Conservation (phyloP, 352 stramenopile species). For the Phytopythium ostracodes region DNA sequence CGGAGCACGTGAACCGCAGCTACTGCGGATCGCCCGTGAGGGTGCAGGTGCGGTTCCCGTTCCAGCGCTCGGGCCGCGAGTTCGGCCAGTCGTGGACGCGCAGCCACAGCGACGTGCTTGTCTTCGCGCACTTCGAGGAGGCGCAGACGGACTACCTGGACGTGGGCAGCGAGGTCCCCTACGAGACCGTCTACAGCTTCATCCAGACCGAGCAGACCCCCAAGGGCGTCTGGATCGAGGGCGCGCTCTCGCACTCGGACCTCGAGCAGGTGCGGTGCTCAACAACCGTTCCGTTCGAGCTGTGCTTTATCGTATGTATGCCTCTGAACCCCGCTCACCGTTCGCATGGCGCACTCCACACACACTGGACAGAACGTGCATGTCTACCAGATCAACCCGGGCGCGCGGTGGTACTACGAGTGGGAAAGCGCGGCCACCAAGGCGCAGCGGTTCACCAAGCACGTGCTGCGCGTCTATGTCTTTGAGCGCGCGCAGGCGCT, state of each 20-base stretch:
- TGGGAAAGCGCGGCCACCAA: slow-evolving; percentile 67
- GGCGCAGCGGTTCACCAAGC: slow-evolving; percentile 55
- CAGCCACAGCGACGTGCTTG: slow-evolving; percentile 19
- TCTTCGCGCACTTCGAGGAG: slow-evolving; percentile 59
- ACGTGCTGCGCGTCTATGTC: slow-evolving; percentile 55
- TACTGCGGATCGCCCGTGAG: slow-evolving; percentile 60
- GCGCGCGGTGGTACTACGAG: slow-evolving; percentile 65
- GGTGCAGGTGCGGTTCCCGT: slow-evolving; percentile 26
- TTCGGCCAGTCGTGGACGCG: slow-evolving; percentile 4
- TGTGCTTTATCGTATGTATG: too few relatives aligned
- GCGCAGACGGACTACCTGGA: slow-evolving; percentile 24
- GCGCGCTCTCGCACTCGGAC: slow-evolving; percentile 17
- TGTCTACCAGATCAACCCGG: slow-evolving; percentile 54
- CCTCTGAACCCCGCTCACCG: too few relatives aligned
- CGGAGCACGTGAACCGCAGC: slow-evolving; percentile 56
- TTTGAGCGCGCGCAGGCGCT: slow-evolving; percentile 25
- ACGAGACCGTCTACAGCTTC: slow-evolving; percentile 22
- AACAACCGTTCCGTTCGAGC: too few relatives aligned
- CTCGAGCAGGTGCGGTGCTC: slow-evolving; percentile 7
- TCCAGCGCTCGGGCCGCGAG: slow-evolving; percentile 1
- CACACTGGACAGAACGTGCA: slow-evolving; percentile 12
- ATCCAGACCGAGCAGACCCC: slow-evolving; percentile 57
- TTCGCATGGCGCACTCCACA: too few relatives aligned
- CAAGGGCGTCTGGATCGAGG: slow-evolving; percentile 65
- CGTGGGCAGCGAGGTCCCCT: slow-evolving; percentile 24